Base-by-base conservation (phyloP, 78 protist species). In the Planoprotostelium fungivorum region DNA sequence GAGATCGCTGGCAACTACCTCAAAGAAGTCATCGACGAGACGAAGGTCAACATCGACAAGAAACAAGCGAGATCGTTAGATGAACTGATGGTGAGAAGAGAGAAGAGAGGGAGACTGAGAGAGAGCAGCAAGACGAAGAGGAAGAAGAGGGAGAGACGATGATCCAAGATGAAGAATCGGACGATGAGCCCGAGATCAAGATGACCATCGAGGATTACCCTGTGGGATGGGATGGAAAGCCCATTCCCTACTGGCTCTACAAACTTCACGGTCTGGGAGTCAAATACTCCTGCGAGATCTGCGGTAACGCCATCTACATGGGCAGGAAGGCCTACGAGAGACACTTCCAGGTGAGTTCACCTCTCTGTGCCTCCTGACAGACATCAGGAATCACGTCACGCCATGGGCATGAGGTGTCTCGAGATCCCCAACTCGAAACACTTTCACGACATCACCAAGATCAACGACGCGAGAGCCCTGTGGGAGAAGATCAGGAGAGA, bases 221-320 rank as follows among this genome's bases (percentile, higher is more conserved):
- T 36, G 89, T 98, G 28, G 99, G 97, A 37, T 96, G 95, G 96
- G 98, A 97, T 87, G 99, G 99, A 39, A 95, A 97, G 95, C 99
- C 99, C 10, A 98, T 99, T n/a, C 99, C 99, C 10, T 96, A 94
- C 89, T 99, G 99, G 99, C 95, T 98, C 10, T 98, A 96, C 90
- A 97, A 97, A 85, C 93, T 96, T 63, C 96, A 97, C 84, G 99
- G 98, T 1, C 95, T 98, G 87, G 95, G 95, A 88, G 95, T 96
- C 25, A 95, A 95, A 83, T 97, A 95, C 91, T 94, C 91, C 84
- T 99, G 99, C 86, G 99, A 99, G 63, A 99, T 99, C 73, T 99
- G 99, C 95, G 98, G 99, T 0, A 91, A 96, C 87, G 89, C 86
- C 38, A 38, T 96, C 1, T 99, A 98, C 93, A 90, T 94, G 93